Base-by-base conservation (phyloP, 208 protist genomes). In the Crithidia mellificae region DNA sequence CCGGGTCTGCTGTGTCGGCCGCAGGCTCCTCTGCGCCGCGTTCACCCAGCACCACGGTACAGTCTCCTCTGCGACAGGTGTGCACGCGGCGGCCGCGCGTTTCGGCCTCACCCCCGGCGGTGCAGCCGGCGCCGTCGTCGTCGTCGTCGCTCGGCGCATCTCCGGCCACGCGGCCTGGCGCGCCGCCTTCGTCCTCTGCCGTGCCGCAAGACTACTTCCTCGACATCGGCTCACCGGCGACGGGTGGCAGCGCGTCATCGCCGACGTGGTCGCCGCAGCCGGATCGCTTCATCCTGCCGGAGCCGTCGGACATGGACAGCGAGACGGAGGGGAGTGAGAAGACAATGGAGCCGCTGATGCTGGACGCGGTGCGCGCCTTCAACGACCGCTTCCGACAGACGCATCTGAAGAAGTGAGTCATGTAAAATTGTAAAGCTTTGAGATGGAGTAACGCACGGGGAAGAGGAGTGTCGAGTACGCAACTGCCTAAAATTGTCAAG, bases 261-360 rank as follows among this genome's bases (percentile, higher is more conserved):
- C 29, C 47, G n/a, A 22, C 2, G n/a, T 34, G 59, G 46, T 55
- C 59, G 14, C 59, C 47, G 19, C 39, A 46, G 46, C 32, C 44
- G 32, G 59, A 54, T 8, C 59, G 59, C n/a, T 55, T 55, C 34
- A 34, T 65, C 27, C 11, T 46, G 14, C 44, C 44, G 2, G 46
- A 55, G 20, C 20, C n/a, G 12, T 55, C 22, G 22, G 47, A 65
- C 7, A 22, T n/a, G 32, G 22, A 8, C 11, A 65, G 30, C 14
- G 59, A 65, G 0, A 24, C n/a, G 22, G 46, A 65, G 2, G 59
- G 22, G 14, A 65, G 46, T 20, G 47, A 49, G 17, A 29, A n/a
- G 0, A 15, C 2, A 14, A 65, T 53, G 46, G 59, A 65, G 47
- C 59, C 46, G 34, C 19, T 65, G 46, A 46, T 65, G 59, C 30